These are phyloP conservation scores for Yamadazyma atlantica DNA, from an alignment of 1,139 yeast genomes.

Conservation along the genomic window DNA sequence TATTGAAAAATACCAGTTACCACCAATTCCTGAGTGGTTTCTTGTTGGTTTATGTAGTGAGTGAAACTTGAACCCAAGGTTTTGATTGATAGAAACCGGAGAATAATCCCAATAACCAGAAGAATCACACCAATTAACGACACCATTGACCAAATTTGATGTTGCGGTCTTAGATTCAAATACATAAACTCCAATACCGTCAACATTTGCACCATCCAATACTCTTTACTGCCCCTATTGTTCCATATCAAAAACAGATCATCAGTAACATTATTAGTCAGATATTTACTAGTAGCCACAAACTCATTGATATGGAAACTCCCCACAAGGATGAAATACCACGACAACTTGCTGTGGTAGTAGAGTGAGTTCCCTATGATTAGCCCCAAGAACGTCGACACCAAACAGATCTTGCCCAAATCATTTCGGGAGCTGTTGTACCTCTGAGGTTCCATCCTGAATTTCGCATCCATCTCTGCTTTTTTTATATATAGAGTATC, in stretches of 20 bases:
- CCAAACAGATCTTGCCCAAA: constrained; percentile 1
- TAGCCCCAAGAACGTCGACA: constrained; percentile 19
- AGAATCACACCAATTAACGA: constrained; percentile 11
- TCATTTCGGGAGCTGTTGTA: not conserved
- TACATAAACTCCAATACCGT: constrained; percentile 26
- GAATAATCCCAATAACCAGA: constrained; percentile 9
- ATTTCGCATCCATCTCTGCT: not conserved
- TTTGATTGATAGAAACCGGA: constrained; percentile 32
- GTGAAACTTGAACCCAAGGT: constrained; percentile 39
- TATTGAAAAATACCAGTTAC: constrained; percentile 32
- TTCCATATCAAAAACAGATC: constrained; percentile 39
- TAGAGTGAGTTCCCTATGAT: constrained; percentile 9
- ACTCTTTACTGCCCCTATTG: constrained; percentile 34
- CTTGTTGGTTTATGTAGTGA: constrained; percentile 23
- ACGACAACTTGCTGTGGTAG: constrained; percentile 1
- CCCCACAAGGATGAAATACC: constrained; percentile 4
- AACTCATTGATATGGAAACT: constrained; percentile 34
- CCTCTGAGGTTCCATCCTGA: not conserved
- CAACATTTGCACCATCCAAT: constrained; percentile 29
- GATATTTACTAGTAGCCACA: constrained; percentile 25
- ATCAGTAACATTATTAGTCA: constrained; percentile 21
- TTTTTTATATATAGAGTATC: too few species aligned
- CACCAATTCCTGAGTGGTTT: constrained; percentile 19
- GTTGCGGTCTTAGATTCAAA: constrained; percentile 5
- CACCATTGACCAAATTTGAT: not conserved